Evolutionary conservation across 2,329 filamentous ascomycete genomes (phyloP).

Genomic region (Lojkania enalia): DNA sequence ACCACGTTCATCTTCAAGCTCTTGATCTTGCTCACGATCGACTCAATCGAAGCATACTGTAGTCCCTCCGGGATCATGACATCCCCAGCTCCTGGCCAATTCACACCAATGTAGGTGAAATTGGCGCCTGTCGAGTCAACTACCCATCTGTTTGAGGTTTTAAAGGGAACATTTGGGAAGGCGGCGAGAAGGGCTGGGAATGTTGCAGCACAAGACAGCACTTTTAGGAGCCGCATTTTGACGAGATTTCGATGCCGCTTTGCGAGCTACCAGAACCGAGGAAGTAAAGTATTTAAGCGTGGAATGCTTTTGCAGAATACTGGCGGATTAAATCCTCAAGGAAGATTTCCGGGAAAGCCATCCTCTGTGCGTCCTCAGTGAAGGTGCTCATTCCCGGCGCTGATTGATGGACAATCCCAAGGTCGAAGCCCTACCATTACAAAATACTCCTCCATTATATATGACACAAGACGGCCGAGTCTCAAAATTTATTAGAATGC

Average conservation of each 20-base stretch:
- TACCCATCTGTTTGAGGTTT: constrained; percentile 45
- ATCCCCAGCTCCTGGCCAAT: constrained; percentile 65
- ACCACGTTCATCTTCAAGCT: constrained; percentile 63
- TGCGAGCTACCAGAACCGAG: too few species aligned
- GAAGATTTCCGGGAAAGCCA: too few species aligned
- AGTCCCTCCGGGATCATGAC: constrained; percentile 63
- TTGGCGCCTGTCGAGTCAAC: constrained; percentile 47
- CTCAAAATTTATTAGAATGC: too few species aligned
- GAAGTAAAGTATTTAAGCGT: too few species aligned
- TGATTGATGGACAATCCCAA: too few species aligned
- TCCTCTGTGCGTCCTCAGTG: too few species aligned
- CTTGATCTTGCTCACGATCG: constrained; percentile 58
- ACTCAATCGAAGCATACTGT: constrained; percentile 57
- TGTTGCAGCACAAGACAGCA: constrained; percentile 18
- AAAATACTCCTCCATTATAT: too few species aligned
- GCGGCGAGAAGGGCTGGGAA: constrained; percentile 26
- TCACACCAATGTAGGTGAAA: constrained; percentile 63
- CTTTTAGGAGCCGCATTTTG: constrained; percentile 25
- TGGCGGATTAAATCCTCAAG: not conserved
- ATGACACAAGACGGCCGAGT: too few species aligned
- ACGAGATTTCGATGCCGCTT: too few species aligned
- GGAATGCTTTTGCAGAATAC: too few species aligned
- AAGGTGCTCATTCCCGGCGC: too few species aligned
- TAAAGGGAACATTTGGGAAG: constrained; percentile 35
- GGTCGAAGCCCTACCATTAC: too few species aligned